Evolutionary conservation across 768 basidiomycete species (phyloP), one percentile per base, ranked within the genome.

Genomic region (Royoungia palumana): DNA sequence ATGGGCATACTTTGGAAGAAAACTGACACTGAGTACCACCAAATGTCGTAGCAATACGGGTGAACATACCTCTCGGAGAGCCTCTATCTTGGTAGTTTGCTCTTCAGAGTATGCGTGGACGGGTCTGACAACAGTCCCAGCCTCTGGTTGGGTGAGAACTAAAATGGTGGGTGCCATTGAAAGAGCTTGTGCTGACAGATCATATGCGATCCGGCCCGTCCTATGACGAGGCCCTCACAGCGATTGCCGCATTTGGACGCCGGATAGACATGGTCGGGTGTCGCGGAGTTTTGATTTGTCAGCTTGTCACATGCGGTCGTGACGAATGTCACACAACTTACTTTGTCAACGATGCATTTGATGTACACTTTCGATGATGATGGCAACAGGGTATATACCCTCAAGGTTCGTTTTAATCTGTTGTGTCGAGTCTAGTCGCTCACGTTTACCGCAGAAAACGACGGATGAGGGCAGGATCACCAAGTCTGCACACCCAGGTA

Each of bases 401-500:
- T 98, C 56, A 94, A 94, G 67, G 94, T 95, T 44, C 47, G 77
- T n/a, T 19, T n/a, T 32, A 5, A 20, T 35, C 2, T 2, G 12
- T 2, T 4, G 10, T 20, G 16, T 30, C 46, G 36, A 28, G 20
- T 25, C 28, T 24, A 12, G 16, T 35, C 44, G 37, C 46, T 51
- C 44, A 62, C n/a, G n/a, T n/a, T 44, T 9, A 16, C 41, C 50
- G 30, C 64, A 96, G 95, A 99, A 99, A 86, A 59, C 79, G 35
- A 93, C 89, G 14, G 78, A 86, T 36, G 72, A 71, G 27, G 93
- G 92, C 34, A 84, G 82, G 70, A 79, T 91, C 56, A 92, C 95
- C 21, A 95, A 94, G 70, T 95, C 93, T 47, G 96, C 95, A 12
- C 95, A 98, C 70, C 95, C 96, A 70, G 94, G 94, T 96, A 66